Evolutionary conservation across 352 stramenopile species (phyloP), one percentile per base, ranked within the genome.

Genomic region (Bremia lactucae): DNA sequence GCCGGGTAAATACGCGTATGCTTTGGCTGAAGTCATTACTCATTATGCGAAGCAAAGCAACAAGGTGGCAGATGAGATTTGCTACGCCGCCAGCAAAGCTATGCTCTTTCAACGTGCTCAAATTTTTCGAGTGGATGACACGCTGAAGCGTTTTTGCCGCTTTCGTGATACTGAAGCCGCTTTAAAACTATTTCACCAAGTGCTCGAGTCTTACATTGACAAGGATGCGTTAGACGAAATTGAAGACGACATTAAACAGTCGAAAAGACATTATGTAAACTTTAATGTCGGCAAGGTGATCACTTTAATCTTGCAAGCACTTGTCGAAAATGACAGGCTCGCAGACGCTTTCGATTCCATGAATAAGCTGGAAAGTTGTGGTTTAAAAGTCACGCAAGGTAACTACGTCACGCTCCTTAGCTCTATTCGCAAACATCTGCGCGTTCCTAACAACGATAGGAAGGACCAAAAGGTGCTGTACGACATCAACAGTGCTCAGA

Each of bases 321-420:
- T 81, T 20, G 52, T 45, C 11, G 65, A 82, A 42, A 71, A 70
- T 38, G 58, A 53, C 47, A 51, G 69, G 37, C 18, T 77, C 25
- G 22, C 37, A 6, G 41, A 62, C n/a, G 62, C 58, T 34, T 33
- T 82, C 14, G 41, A 59, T 6, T 39, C 60, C 5, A 31, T 82
- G 7, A 67, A 64, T 16, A 54, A 41, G 24, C 45, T 72, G 31
- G 36, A 68, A n/a, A 49, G 31, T 25, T 47, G 46, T n/a, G 59
- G 48, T 2, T 49, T 82, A 33, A 29, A 60, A 4, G 31, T 52
- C 10, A 59, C 49, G 13, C 34, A 59, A 43, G 49, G 21, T 16
- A 77, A 71, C 59, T 81, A 80, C 39, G 49, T 69, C 5, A 46
- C 59, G 3, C 44, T 84, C 16, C 47, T 81, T 36, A 71, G 49